Conservation (phyloP, 2,329 filamentous ascomycete genomes). For the Colletotrichum sp. region DNA sequence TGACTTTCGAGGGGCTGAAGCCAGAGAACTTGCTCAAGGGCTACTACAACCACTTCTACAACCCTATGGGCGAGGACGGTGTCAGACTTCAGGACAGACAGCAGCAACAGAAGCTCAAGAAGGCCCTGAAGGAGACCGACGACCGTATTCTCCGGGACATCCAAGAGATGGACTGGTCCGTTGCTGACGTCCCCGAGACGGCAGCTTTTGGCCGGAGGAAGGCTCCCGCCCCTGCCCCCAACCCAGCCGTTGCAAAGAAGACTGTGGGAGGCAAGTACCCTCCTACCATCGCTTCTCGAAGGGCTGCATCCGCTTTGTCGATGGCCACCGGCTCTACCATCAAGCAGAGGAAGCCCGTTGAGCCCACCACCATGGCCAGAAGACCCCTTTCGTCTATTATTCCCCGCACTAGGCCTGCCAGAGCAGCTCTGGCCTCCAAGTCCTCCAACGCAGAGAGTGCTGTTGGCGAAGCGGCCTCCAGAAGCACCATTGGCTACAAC, state of each 20-base stretch:
- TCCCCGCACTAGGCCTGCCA: slow-evolving; percentile 34
- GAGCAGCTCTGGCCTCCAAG: slow-evolving; percentile 49
- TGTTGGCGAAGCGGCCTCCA: slow-evolving; percentile 71
- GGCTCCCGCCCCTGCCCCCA: slow-evolving; percentile 25
- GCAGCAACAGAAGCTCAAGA: slow-evolving; percentile 58
- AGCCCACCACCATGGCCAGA: slow-evolving; percentile 21
- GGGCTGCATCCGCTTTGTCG: slow-evolving; percentile 58
- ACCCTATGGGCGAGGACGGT: slow-evolving; percentile 71
- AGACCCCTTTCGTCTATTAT: slow-evolving; percentile 36
- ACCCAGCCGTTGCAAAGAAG: slow-evolving; percentile 27
- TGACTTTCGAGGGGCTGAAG: slow-evolving; percentile 64
- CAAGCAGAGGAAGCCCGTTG: slow-evolving; percentile 22
- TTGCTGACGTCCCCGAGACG: slow-evolving; percentile 59
- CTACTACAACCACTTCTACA: slow-evolving; percentile 65
- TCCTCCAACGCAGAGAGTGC: slow-evolving; percentile 60
- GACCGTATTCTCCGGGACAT: slow-evolving; percentile 71
- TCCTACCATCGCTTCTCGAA: slow-evolving; percentile 47
- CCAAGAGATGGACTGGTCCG: slow-evolving; percentile 66
- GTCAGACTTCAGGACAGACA: slow-evolving; percentile 67
- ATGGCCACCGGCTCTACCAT: slow-evolving; percentile 33
- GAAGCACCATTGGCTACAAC: slow-evolving; percentile 84
- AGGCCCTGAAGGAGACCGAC: slow-evolving; percentile 62
- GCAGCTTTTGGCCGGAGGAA: slow-evolving; percentile 37
- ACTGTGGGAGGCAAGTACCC: slow-evolving; percentile 17
- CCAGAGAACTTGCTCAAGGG: slow-evolving; percentile 64